phyloP scores from a whole-genome alignment of 345 rosid species.

The Chamaenerion angustifolium region DNA sequence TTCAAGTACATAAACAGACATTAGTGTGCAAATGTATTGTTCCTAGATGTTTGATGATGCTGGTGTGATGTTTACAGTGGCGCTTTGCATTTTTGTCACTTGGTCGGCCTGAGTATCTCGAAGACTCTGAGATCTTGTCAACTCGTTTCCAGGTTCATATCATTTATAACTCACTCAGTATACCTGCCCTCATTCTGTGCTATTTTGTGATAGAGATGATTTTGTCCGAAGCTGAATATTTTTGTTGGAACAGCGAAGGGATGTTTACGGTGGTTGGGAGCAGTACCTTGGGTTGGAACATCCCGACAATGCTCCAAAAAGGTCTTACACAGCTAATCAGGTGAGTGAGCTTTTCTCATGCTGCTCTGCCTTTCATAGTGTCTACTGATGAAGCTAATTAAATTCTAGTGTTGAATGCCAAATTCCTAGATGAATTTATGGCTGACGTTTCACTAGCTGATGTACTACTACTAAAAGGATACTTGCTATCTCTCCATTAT shows the following conservation, averaged over 20 bases:
- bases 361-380: neutral
- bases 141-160: conserved; percentile 63
- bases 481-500: too few relatives aligned
- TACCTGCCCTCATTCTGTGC: neutral
- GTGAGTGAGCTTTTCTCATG: conserved; percentile 13
- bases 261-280: conserved; percentile 63
- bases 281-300: conserved; percentile 93
- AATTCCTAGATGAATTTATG: too few relatives aligned
- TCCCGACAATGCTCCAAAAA: conserved; percentile 64
- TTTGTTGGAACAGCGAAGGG: conserved; percentile 28
- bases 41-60: neutral
- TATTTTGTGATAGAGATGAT: neutral
- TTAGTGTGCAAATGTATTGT: neutral
- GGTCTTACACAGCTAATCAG: conserved; percentile 71
- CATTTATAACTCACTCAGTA: neutral
- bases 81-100: conserved; percentile 78
- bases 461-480: too few relatives aligned
- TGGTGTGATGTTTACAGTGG: conserved; percentile 39
- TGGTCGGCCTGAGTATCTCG: conserved; percentile 85
- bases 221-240: neutral
- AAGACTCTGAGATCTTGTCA: conserved; percentile 59
- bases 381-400: neutral
- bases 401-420: too few relatives aligned
- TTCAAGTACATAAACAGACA: neutral
- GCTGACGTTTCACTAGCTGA: too few relatives aligned